These are phyloP conservation scores for Trifolium repens DNA, from an alignment of 306 rosid genomes.

Conservation along the genomic window DNA sequence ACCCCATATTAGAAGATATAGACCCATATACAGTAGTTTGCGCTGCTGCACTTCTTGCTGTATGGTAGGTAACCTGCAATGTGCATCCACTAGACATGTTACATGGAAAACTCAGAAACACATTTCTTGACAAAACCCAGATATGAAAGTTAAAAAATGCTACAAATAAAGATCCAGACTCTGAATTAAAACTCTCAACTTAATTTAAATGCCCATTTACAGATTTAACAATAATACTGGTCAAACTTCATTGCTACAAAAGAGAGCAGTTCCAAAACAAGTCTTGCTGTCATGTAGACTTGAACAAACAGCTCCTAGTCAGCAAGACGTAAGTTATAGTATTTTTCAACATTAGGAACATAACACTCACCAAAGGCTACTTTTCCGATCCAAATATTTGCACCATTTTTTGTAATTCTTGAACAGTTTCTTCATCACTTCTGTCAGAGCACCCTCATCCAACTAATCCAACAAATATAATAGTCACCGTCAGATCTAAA, in stretches of 20 bases:
- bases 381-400: slow-evolving; percentile 90
- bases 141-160: slow-evolving; percentile 17
- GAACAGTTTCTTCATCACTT: slow-evolving; percentile 97
- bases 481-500: slow-evolving; percentile 38
- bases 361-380: slow-evolving; percentile 85
- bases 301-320: slow-evolving; percentile 13
- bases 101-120: slow-evolving; percentile 22
- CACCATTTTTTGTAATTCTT: slow-evolving; percentile 95
- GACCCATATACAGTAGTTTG: slow-evolving; percentile 94
- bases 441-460: slow-evolving; percentile 92
- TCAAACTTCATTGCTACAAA: not conserved
- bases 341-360: slow-evolving; percentile 29
- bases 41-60: slow-evolving; percentile 99
- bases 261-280: slow-evolving; percentile 20
- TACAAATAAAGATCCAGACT: slow-evolving; percentile 14
- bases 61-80: slow-evolving; percentile 93
- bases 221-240: slow-evolving; percentile 22
- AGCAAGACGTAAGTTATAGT: slow-evolving; percentile 18
- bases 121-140: not conserved
- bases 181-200: slow-evolving; percentile 19
- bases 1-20: slow-evolving; percentile 98
- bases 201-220: slow-evolving; percentile 21
- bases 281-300: not conserved
- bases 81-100: slow-evolving; percentile 29
- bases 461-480: slow-evolving; percentile 61